phyloP scores from a whole-genome alignment of 108 stramenopile species.

The Cyclotella distinguenda region DNA sequence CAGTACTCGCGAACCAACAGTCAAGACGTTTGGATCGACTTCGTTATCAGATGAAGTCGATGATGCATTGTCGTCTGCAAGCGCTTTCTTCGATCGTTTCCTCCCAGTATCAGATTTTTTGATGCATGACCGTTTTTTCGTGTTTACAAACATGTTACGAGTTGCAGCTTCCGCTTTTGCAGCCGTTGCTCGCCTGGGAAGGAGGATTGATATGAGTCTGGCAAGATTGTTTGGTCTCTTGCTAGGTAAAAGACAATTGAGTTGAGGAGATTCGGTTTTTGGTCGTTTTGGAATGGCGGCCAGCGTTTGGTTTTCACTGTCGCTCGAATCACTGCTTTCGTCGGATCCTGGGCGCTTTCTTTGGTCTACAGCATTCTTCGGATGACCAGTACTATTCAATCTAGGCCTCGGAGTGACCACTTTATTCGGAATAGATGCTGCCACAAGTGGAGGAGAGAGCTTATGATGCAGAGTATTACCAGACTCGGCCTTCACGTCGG shows the following conservation, averaged over 20 bases:
- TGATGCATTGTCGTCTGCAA: slow-evolving; percentile 18
- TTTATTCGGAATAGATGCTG: slow-evolving; percentile 8
- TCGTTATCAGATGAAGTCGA: slow-evolving; percentile 20
- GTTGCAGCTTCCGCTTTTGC: slow-evolving; percentile 46
- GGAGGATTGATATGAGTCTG: slow-evolving; percentile 10
- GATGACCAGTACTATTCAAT: slow-evolving; percentile 11
- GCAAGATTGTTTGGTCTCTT: slow-evolving; percentile 17
- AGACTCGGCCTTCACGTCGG: neutral
- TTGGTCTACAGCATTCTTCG: neutral
- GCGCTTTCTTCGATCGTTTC: slow-evolving; percentile 8
- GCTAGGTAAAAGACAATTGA: neutral
- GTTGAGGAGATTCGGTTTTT: neutral
- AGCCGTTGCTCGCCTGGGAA: slow-evolving; percentile 46
- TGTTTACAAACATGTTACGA: slow-evolving; percentile 37
- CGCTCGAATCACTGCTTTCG: slow-evolving; percentile 40
- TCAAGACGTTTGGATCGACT: slow-evolving; percentile 14
- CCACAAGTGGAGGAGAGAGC: neutral
- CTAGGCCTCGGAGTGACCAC: slow-evolving; percentile 38
- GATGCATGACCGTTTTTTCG: slow-evolving; percentile 22
- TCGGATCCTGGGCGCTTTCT: slow-evolving; percentile 10
- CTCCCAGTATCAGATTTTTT: slow-evolving; percentile 7
- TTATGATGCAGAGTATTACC: neutral
- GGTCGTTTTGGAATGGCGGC: neutral
- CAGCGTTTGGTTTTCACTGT: slow-evolving; percentile 22
- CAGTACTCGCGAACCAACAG: slow-evolving; percentile 45